Base-by-base conservation (phyloP, 805 yeast genomes). In the Wickerhamiella siamensis region DNA sequence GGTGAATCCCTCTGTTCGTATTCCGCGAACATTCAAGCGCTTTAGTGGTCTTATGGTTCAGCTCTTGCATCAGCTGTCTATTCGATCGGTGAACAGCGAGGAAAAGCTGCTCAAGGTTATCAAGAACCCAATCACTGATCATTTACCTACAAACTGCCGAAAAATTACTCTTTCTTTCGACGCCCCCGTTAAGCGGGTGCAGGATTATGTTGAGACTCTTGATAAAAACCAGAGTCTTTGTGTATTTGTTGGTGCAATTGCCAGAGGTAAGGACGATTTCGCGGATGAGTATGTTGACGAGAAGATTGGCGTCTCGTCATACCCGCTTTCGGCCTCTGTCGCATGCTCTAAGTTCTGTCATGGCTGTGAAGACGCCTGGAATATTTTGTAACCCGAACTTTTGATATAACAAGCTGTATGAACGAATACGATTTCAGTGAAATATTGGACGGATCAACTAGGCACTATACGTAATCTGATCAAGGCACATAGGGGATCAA, bases 231-330 rank as follows among this genome's bases (percentile, higher is more conserved):
- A 91, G 66, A 82, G 94, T 57, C 78, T 91, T 52, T 91, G 98
- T 70, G 96, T 91, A 21, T 91, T 91, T 62, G 96, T 91, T 37
- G 98, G 98, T 58, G 95, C 98, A 37, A 91, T 91, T 95, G 98
- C 98, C 17, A 78, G 96, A 62, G 98, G 98, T 57, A 81, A 80
- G 59, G 98, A 91, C 63, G 86, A 77, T 53, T 91, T 91, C 63
- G 98, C 98, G 19, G 98, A 91, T 61, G 97, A 87, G 62, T 88
- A 62, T 57, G 94, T 88, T 35, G 97, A 91, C 60, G 97, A 91
- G 62, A 91, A 88, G 58, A 80, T 91, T 45, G 96, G 96, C 53
- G 77, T 91, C 43, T 84, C 96, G 29, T 86, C 88, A 56, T 91
- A 87, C 61, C 94, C 98, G 40, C 71, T 91, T 47, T 82, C 94